A percentile compares a stretch with the other conserved stretches of the same genome.
Conservation (phyloP, 176 grass and related monocot genomes). For the Puccinellia tenuiflora region DNA sequence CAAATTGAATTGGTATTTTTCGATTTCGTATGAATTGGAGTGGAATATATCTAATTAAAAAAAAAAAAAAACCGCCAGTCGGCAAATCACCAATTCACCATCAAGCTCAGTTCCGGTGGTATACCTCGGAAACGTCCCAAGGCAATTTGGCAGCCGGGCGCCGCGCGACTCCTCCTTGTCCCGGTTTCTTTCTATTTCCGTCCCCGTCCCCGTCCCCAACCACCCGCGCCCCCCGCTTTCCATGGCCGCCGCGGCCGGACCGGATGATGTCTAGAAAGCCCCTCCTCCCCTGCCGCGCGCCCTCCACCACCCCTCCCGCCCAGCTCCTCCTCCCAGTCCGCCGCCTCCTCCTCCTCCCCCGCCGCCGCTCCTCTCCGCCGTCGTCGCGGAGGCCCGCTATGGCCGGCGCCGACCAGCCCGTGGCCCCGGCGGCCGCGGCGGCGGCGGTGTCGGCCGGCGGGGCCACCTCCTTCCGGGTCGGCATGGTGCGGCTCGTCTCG, state of each 20-base stretch:
- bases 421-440: background rate
- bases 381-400: slow-evolving; percentile 30
- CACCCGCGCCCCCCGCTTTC: slow-evolving; percentile 28
- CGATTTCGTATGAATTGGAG: too few relatives aligned
- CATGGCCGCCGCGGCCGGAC: slow-evolving; percentile 36
- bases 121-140: too few relatives aligned
- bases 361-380: slow-evolving; percentile 35
- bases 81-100: too few relatives aligned
- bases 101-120: too few relatives aligned
- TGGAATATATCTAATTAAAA: too few relatives aligned
- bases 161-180: background rate
- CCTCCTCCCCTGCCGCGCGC: slow-evolving; percentile 36
- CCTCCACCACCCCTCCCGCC: slow-evolving; percentile 26
- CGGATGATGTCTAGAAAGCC: slow-evolving; percentile 55
- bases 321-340: slow-evolving; percentile 32
- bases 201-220: slow-evolving; percentile 18
- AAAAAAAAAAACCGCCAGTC: too few relatives aligned
- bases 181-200: slow-evolving; percentile 37
- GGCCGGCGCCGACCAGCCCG: slow-evolving; percentile 31
- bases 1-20: too few relatives aligned
- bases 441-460: background rate
- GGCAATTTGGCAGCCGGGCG: too few relatives aligned
- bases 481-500: slow-evolving; percentile 71
- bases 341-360: slow-evolving; percentile 41
- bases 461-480: slow-evolving; percentile 47